phyloP scores from a whole-genome alignment of 257 asterid species.

The Solanum paucissectum region DNA sequence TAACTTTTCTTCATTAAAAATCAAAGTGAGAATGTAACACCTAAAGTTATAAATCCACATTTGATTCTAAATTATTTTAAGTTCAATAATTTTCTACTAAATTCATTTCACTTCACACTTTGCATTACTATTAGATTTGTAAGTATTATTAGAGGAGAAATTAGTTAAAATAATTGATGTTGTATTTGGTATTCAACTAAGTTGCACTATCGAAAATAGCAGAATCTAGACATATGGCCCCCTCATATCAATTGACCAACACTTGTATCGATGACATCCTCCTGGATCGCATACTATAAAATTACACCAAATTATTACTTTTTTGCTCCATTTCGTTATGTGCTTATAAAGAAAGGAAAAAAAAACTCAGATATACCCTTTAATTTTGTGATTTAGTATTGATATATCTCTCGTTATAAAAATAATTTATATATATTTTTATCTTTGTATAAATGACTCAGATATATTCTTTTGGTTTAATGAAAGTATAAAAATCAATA shows the following conservation, averaged over 20 bases:
- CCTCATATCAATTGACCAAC: neutral
- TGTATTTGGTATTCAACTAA: conserved; percentile 11
- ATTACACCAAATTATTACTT: neutral
- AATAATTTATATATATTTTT: no score
- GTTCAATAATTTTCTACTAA: neutral
- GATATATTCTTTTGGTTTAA: no score
- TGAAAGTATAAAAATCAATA: no score
- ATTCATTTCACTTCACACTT: neutral
- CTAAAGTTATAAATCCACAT: neutral
- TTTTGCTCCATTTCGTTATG: neutral
- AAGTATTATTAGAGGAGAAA: neutral
- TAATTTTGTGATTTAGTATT: no score
- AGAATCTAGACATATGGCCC: neutral
- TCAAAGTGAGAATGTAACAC: neutral
- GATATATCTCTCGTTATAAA: no score
- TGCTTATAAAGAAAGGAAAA: neutral
- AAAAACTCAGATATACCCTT: no score
- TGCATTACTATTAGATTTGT: neutral
- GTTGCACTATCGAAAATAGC: neutral
- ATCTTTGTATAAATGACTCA: no score
- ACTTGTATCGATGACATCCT: neutral
- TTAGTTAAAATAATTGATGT: neutral
- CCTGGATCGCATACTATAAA: neutral
- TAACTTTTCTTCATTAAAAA: neutral
- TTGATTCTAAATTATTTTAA: neutral